Percentiles rank a stretch among this genome's conserved stretches.
These are phyloP conservation scores for Ramularia endophylla DNA, from an alignment of 2,329 filamentous ascomycete species.

Conservation along the genomic window DNA sequence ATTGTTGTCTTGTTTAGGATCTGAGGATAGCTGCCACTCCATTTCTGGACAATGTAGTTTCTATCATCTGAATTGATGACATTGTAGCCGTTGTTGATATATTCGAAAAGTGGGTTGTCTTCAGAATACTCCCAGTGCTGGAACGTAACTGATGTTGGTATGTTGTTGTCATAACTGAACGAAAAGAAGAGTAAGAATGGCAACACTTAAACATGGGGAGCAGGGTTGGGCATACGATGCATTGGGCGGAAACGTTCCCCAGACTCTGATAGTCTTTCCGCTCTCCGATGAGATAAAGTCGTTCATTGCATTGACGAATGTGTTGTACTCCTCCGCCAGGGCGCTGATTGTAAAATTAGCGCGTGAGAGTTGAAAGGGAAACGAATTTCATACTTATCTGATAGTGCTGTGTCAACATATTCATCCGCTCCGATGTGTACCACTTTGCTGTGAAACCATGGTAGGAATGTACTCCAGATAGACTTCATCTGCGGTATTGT, in stretches of 20 bases:
- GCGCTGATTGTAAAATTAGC: slow-evolving; percentile 21
- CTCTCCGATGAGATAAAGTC: slow-evolving; percentile 38
- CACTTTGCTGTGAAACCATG: slow-evolving; percentile 52
- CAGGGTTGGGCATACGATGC: too few species aligned
- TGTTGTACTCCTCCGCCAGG: slow-evolving; percentile 45
- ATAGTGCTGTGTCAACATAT: slow-evolving; percentile 31
- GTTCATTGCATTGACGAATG: slow-evolving; percentile 49
- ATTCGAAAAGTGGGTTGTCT: slow-evolving; percentile 44
- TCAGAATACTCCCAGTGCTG: slow-evolving; percentile 54
- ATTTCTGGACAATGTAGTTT: slow-evolving; percentile 49
- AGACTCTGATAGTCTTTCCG: slow-evolving; percentile 48
- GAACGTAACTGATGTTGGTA: slow-evolving; percentile 43
- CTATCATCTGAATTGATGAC: slow-evolving; percentile 51
- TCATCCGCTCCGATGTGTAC: slow-evolving; percentile 55
- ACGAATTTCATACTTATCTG: slow-evolving; percentile 3
- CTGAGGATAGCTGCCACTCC: slow-evolving; percentile 42
- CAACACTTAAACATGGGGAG: too few species aligned
- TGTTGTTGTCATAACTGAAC: slow-evolving; percentile 31
- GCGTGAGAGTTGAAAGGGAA: too few species aligned
- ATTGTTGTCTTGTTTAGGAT: slow-evolving; percentile 43
- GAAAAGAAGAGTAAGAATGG: too few species aligned
- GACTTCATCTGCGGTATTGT: slow-evolving; percentile 49
- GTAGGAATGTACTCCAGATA: slow-evolving; percentile 49
- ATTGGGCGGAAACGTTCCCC: slow-evolving; percentile 50
- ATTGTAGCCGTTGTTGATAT: slow-evolving; percentile 41